Evolutionary conservation across 1,284 basidiomycete species (phyloP), one percentile per base, ranked within the genome.

Genomic region (Paramarasmius palmivorus): DNA sequence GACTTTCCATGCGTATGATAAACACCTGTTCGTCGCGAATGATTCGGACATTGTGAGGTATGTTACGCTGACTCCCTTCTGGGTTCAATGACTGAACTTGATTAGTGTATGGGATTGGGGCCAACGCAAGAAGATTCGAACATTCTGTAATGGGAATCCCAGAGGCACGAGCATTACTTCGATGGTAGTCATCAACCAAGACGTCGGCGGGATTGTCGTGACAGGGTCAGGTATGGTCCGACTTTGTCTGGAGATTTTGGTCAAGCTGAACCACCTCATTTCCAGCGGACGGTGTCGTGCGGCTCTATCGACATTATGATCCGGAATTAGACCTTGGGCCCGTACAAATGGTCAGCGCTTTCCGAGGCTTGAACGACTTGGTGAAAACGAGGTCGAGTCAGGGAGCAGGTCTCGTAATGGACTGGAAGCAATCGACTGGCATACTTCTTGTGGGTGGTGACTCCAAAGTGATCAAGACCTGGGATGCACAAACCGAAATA

Each of bases 111-210:
- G 92, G 85, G 95, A 99, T 65, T 98, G 97, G 96, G 85, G 90
- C 53, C 82, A 83, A 53, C 83, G 86, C 49, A 86, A 83, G 61
- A 83, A 88, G 46, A 67, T 98, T 52, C 88, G 87, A 58, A 78
- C 86, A 46, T 99, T 98, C 72, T 88, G 83, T 64, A 98, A 98
- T 61, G 93, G 93, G 41, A 95, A 96, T 67, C 83, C 90, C 1
- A 75, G 75, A 50, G 89, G 90, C 37, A 92, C 88, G 8, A 87
- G 83, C 56, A 93, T 98, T 58, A 97, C 96, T 0, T 88, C 91
- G 1, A 73, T 98, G n/a, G 82, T 93, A 52, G 89, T 98, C 65
- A 93, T 99, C 70, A 98, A 99, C 68, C 93, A 99, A 71, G 95
- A 97, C 57, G 90, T 94, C 10, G 91, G 93, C 19, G 93, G 93